Conservation (phyloP, 768 basidiomycete species). For the Boletus tylopilopsis region DNA sequence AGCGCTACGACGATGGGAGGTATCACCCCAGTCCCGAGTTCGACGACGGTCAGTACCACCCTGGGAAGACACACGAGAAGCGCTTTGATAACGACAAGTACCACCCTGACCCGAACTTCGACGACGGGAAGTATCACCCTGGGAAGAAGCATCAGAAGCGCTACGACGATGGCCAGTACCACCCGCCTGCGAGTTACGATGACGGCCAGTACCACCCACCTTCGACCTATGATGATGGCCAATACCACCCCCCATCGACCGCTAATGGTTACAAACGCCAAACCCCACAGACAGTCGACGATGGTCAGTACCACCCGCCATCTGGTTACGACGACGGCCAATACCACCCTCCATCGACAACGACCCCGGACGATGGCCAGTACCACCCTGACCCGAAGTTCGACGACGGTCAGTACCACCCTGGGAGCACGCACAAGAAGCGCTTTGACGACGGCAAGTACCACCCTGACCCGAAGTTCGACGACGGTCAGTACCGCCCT, state of each 20-base stretch:
- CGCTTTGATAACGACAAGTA: background rate
- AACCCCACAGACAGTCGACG: too few relatives aligned
- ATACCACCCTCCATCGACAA: too few relatives aligned
- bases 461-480: background rate
- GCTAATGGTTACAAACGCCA: background rate
- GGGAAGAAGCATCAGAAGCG: constrained; percentile 1
- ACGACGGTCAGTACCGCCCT: constrained; percentile 6
- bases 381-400: background rate
- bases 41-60: background rate
- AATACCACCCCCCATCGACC: background rate
- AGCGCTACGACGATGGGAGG: constrained; percentile 7
- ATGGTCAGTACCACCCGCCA: background rate
- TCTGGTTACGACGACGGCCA: background rate
- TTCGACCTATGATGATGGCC: background rate
- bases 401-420: background rate
- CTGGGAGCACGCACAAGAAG: background rate
- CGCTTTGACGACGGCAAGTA: constrained; percentile 11
- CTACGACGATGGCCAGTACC: constrained; percentile 8
- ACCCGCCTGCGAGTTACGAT: background rate
- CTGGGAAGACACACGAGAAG: background rate
- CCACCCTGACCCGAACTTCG: constrained; percentile 1
- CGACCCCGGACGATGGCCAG: background rate
- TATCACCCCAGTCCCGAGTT: background rate
- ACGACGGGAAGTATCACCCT: constrained; percentile 7
- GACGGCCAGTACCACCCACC: constrained; percentile 7